phyloP scores from a whole-genome alignment of 306 rosid species.

The Vigna unguiculata region DNA sequence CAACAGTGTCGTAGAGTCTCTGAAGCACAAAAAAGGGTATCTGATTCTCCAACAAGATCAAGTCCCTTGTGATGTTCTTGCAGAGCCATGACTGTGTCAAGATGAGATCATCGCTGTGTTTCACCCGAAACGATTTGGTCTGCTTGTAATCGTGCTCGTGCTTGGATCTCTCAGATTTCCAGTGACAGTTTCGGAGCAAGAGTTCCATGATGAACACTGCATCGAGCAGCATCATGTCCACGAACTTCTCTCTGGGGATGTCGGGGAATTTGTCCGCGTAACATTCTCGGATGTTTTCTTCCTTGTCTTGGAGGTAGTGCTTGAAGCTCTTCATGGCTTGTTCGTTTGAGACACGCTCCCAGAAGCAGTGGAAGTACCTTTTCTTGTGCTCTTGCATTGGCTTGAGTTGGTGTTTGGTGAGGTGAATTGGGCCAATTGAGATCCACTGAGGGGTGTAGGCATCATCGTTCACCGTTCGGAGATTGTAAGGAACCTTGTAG shows the following conservation, averaged over 20 bases:
- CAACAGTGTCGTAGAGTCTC: slow-evolving; percentile 31
- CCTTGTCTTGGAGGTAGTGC: not conserved
- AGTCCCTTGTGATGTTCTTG: slow-evolving; percentile 47
- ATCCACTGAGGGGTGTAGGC: slow-evolving; percentile 61
- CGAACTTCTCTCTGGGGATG: slow-evolving; percentile 9
- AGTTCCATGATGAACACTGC: slow-evolving; percentile 57
- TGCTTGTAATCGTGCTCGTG: slow-evolving; percentile 1
- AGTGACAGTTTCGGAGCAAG: slow-evolving; percentile 39
- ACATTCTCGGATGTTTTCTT: slow-evolving; percentile 28
- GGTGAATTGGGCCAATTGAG: slow-evolving; percentile 65
- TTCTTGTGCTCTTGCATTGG: slow-evolving; percentile 53
- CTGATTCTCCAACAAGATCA: slow-evolving; percentile 66
- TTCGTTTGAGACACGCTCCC: slow-evolving; percentile 7
- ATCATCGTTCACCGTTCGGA: slow-evolving; percentile 46
- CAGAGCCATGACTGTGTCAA: slow-evolving; percentile 56
- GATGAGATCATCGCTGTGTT: slow-evolving; percentile 43
- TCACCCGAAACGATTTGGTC: slow-evolving; percentile 29
- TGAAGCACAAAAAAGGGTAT: slow-evolving; percentile 53
- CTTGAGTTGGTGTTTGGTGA: slow-evolving; percentile 3
- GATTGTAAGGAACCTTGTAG: slow-evolving; percentile 53
- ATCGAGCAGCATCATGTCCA: slow-evolving; percentile 45
- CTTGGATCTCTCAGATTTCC: slow-evolving; percentile 6
- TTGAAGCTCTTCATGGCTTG: not conserved
- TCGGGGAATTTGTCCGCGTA: slow-evolving; percentile 42
- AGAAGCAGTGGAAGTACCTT: slow-evolving; percentile 39